Evolutionary conservation across 257 asterid species (phyloP), one percentile per base, ranked within the genome.

Genomic region (Mitragyna speciosa): DNA sequence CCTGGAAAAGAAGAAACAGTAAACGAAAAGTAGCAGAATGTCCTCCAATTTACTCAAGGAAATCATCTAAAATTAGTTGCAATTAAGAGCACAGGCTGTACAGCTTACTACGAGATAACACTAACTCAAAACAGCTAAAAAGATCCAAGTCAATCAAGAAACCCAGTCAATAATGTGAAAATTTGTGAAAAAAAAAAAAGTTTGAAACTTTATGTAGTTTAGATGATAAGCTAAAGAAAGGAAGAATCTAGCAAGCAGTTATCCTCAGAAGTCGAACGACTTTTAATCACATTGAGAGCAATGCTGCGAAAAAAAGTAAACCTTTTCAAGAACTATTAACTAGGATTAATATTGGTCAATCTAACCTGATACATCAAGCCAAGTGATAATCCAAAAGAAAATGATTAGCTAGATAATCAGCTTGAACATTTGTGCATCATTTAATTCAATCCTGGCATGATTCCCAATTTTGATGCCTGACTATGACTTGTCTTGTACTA

Each of bases 1-100:
- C 98, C 97, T 94, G 82, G 72, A 83, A 76, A 65, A 78, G 30
- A 28, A 36, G n/a, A 73, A 68, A 36, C 58, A 75, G 75, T 24
- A 41, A 52, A 43, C 5, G 12, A 22, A 39, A 15, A 54, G 33
- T 66, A 56, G 39, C 28, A 71, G 67, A 26, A 58, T 11, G 49
- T 67, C 74, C 47, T 41, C 59, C 48, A 78, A 67, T 56, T 0
- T 41, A 5, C n/a, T 49, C 41, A 69, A 36, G 28, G 61, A 72
- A 39, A 70, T 33, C 3, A 61, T 70, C 39, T 36, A 30, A 24
- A 51, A 20, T 45, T 52, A 22, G 31, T 7, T 6, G 6, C 24
- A 26, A 43, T 59, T 31, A 28, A 6, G 30, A 16, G 6, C 52
- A 2, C 41, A 36, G 2, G 2, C 4, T 36, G 41, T 36, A 4